Conservation (phyloP, 257 asterid species). For the Anisodus tanguticus region DNA sequence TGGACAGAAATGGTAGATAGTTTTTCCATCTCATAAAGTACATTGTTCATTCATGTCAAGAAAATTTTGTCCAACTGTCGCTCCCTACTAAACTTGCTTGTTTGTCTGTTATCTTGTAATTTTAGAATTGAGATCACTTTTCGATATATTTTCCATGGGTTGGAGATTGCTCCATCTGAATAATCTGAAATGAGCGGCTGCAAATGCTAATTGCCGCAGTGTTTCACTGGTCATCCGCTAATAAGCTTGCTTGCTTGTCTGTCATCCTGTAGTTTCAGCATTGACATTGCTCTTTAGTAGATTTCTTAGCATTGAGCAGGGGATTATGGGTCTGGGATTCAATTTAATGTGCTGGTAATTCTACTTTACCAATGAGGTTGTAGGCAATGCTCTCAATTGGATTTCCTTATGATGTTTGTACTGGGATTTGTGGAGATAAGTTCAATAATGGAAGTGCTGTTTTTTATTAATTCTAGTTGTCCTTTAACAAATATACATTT, state of each 20-base stretch:
- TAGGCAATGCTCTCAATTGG: neutral
- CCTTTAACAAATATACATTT: neutral
- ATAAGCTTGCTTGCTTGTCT: slow-evolving; percentile 11
- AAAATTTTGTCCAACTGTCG: neutral
- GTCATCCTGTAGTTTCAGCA: slow-evolving; percentile 6
- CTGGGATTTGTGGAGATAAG: neutral
- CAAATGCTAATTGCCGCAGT: neutral
- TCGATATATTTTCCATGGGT: neutral
- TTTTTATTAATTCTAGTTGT: neutral
- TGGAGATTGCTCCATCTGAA: neutral
- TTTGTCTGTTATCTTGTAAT: neutral
- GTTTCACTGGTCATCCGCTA: slow-evolving; percentile 4
- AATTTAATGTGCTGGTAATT: slow-evolving; percentile 1
- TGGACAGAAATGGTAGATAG: neutral
- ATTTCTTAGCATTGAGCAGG: neutral
- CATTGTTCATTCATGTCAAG: neutral
- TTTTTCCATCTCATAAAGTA: neutral
- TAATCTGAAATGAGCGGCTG: slow-evolving; percentile 13
- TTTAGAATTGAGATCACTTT: neutral
- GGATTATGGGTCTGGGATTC: neutral
- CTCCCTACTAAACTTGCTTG: neutral
- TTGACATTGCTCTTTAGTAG: neutral
- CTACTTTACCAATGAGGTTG: neutral
- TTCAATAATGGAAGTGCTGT: neutral
- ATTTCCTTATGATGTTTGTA: neutral